A percentile compares a stretch with the other conserved stretches of the same genome.
Conservation (phyloP, 1,139 yeast species). For the Diutina scorzettiae region DNA sequence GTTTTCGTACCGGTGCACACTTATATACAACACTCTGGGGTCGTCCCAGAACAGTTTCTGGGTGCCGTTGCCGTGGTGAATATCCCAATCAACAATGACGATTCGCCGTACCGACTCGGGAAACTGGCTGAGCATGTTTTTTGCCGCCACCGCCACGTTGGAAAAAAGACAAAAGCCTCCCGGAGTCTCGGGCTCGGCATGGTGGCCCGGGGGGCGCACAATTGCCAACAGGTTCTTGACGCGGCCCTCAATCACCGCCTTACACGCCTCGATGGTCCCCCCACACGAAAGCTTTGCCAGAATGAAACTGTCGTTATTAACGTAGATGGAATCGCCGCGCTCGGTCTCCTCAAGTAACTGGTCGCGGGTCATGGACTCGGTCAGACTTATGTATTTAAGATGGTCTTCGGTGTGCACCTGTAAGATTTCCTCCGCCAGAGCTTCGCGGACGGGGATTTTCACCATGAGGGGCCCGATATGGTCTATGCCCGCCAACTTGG, state of each 20-base stretch:
- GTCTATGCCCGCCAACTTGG: constrained; percentile 67
- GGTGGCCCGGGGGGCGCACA: constrained; percentile 98
- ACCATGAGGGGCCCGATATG: constrained; percentile 82
- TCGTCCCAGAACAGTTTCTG: constrained; percentile 85
- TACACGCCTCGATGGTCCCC: constrained; percentile 92
- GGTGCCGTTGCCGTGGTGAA: constrained; percentile 97
- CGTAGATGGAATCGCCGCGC: constrained; percentile 87
- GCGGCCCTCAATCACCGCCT: constrained; percentile 85
- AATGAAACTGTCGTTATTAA: constrained; percentile 78
- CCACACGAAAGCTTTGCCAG: constrained; percentile 94
- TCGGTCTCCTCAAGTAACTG: constrained; percentile 76
- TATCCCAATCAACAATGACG: constrained; percentile 91
- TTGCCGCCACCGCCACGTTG: constrained; percentile 96
- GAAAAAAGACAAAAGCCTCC: constrained; percentile 96
- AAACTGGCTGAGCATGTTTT: constrained; percentile 64
- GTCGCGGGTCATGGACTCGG: constrained; percentile 71
- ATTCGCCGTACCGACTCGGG: constrained; percentile 84
- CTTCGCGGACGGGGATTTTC: constrained; percentile 85
- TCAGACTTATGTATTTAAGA: constrained; percentile 60
- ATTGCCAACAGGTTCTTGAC: constrained; percentile 91
- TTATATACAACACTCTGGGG: constrained; percentile 81
- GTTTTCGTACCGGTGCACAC: constrained; percentile 84
- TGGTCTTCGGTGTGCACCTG: constrained; percentile 81
- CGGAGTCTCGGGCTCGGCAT: constrained; percentile 94
- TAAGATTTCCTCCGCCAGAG: constrained; percentile 73